Conservation (phyloP, 129 eudicot species). For the Artemisia annua region DNA sequence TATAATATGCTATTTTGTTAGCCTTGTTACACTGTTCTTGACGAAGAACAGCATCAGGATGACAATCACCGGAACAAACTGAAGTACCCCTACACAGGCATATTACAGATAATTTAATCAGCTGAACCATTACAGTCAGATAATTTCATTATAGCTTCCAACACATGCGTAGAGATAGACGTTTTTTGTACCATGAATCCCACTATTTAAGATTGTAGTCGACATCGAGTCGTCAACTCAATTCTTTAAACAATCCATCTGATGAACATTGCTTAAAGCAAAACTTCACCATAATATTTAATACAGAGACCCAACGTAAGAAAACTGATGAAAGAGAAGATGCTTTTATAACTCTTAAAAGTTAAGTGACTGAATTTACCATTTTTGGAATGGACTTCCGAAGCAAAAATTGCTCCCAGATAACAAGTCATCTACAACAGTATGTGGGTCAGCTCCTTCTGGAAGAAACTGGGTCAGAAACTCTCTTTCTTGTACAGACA, state of each 20-base stretch:
- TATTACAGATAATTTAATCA: constrained; percentile 25
- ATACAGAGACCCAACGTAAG: neutral
- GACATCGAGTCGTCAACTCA: neutral
- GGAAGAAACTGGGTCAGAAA: constrained; percentile 79
- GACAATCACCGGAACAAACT: constrained; percentile 73
- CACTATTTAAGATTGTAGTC: neutral
- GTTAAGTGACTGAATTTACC: constrained; percentile 45
- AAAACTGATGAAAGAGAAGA: neutral
- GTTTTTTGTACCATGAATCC: constrained; percentile 10
- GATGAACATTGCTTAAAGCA: neutral
- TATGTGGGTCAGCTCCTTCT: constrained; percentile 51
- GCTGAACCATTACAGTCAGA: constrained; percentile 17
- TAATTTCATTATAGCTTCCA: constrained; percentile 5
- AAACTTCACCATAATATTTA: neutral
- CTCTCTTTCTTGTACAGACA: constrained; percentile 71
- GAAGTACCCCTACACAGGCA: constrained; percentile 66
- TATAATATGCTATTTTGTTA: constrained; percentile 62
- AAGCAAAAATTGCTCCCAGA: constrained; percentile 71
- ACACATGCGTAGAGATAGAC: neutral
- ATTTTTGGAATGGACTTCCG: constrained; percentile 73
- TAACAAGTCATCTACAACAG: constrained; percentile 60
- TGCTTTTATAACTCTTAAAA: constrained; percentile 15
- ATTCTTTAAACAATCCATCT: neutral
- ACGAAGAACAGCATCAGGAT: constrained; percentile 71
- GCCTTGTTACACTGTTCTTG: constrained; percentile 63